These are phyloP conservation scores for Schizochytrium sp. DNA, from an alignment of 108 stramenopile genomes.

Conservation along the genomic window DNA sequence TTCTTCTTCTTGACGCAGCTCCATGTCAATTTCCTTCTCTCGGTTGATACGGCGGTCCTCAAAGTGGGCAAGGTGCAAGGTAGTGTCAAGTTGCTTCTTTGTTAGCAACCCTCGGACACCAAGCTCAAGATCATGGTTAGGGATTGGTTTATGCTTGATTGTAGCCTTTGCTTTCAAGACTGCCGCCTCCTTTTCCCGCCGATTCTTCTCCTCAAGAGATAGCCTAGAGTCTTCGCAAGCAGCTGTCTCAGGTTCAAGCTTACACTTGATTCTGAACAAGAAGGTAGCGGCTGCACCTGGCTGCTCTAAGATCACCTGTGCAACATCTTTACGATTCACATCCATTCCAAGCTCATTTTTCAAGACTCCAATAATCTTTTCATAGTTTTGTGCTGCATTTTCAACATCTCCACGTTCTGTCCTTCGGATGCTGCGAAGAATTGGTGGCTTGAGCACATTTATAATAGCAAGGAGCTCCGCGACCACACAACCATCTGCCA, in stretches of 20 bases:
- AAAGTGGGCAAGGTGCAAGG: conserved; percentile 38
- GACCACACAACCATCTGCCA: background rate
- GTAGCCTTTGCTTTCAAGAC: background rate
- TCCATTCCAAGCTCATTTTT: background rate
- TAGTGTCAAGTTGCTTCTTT: background rate
- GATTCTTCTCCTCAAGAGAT: background rate
- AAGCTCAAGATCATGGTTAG: background rate
- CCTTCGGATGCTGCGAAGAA: background rate
- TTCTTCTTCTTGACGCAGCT: background rate
- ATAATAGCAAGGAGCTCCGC: background rate
- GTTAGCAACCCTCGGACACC: conserved; percentile 14
- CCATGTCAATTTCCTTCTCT: background rate
- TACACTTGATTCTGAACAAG: conserved; percentile 20
- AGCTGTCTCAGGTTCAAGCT: conserved; percentile 29
- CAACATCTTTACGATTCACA: background rate
- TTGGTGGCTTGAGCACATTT: background rate
- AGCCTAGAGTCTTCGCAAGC: background rate
- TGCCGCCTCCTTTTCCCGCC: conserved; percentile 7
- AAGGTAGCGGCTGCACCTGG: conserved; percentile 32
- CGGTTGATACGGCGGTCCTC: conserved; percentile 11
- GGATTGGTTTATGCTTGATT: background rate
- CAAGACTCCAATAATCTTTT: background rate
- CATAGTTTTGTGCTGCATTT: conserved; percentile 2
- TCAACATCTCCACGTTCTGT: background rate
- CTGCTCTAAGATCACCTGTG: background rate